These are phyloP conservation scores for Metschnikowia corniflorae DNA, from an alignment of 805 yeast species.

Conservation along the genomic window DNA sequence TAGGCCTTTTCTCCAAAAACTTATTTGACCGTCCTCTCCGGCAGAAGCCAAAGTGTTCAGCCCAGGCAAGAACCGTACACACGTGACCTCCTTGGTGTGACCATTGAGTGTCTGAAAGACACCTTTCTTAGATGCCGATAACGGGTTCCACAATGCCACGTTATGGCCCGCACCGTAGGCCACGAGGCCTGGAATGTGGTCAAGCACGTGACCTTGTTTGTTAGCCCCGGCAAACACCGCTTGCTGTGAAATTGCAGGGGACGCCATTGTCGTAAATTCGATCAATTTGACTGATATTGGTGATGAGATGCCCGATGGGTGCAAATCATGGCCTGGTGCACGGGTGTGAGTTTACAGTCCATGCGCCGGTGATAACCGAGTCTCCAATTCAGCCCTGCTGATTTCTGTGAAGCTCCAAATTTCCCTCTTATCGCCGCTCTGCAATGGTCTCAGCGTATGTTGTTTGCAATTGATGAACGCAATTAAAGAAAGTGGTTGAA, in stretches of 20 bases:
- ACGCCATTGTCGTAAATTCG: too few relatives aligned
- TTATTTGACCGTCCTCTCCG: slow-evolving; percentile 62
- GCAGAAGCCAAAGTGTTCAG: slow-evolving; percentile 52
- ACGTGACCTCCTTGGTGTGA: slow-evolving; percentile 61
- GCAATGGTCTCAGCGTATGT: too few relatives aligned
- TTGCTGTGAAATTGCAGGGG: slow-evolving; percentile 40
- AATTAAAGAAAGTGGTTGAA: too few relatives aligned
- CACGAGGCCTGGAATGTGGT: slow-evolving; percentile 42
- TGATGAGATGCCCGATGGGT: slow-evolving; percentile 12
- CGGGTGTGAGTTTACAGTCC: too few relatives aligned
- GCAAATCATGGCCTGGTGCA: slow-evolving; percentile 14
- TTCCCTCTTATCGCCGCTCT: too few relatives aligned
- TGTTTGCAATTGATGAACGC: too few relatives aligned
- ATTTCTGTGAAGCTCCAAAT: too few relatives aligned
- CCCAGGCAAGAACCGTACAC: slow-evolving; percentile 51
- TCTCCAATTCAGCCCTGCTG: too few relatives aligned
- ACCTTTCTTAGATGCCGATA: slow-evolving; percentile 40
- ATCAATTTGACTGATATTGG: too few relatives aligned
- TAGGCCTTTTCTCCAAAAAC: slow-evolving; percentile 49
- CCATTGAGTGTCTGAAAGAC: slow-evolving; percentile 55
- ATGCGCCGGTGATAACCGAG: too few relatives aligned
- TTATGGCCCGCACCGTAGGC: slow-evolving; percentile 72
- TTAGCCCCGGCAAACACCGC: slow-evolving; percentile 74
- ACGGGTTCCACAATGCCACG: slow-evolving; percentile 69
- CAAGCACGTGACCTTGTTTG: slow-evolving; percentile 58